Evolutionary conservation across 75 land plant genomes (phyloP), one percentile per base, ranked within the genome.

Genomic region (Ceratopteris richardii): DNA sequence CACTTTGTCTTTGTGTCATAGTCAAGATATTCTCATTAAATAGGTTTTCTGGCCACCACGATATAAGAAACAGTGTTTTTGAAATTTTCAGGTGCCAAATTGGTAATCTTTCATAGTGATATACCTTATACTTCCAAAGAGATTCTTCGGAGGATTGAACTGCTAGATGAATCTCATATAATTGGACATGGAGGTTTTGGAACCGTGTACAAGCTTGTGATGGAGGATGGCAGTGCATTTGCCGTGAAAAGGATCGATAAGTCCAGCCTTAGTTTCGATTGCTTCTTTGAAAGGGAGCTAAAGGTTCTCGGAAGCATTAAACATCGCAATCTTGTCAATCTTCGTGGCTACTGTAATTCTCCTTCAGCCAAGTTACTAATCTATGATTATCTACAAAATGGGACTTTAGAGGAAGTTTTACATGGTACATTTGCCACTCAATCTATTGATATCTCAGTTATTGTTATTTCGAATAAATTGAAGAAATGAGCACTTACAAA

Each of bases 141-240:
- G 26, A 85, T 92, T 23, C 59, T 92, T 20, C 83, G 77, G 51
- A 88, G 60, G 77, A 68, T 85, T 29, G 87, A 88, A 48, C 22
- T 71, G 46, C 94, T 92, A 51, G 84, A 73, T 54, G 97, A 92
- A 55, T 80, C 67, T 28, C 83, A 88, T 67, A 66, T 92, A 44
- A 80, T 92, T 36, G 97, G 97, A 1, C 78, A 86, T 21, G 97
- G 97, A 36, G 97, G 97, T 31, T 92, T 76, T 78, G 97, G 97
- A 29, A 88, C 90, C 20, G 97, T 88, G 21, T 92, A 88, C 65
- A 76, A 84, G 60, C 81, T 92, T 76, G 85, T 82, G 24, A 92
- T 92, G 97, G 92, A 82, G 62, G 94, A 92, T 57, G 74, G 73
- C 58, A 79, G 74, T 52, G 67, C 74, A 33, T 92, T 82, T 80